phyloP scores from a whole-genome alignment of 2,329 filamentous ascomycete genomes.

The Stachybotrys echinatus region DNA sequence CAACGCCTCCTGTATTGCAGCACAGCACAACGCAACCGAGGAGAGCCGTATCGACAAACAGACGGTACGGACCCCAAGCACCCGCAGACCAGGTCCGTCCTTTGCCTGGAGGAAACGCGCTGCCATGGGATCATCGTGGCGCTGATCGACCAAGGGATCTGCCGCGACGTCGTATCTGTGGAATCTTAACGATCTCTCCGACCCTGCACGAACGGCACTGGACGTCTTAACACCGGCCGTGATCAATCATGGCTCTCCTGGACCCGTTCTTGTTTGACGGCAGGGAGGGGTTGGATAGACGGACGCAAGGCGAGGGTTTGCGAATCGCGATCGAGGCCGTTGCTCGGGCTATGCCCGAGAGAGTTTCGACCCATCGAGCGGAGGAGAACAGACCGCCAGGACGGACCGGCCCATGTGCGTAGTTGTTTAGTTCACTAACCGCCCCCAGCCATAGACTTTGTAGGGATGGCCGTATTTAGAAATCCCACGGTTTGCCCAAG shows the following conservation, averaged over 20 bases:
- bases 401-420: neutral
- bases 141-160: neutral
- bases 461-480: neutral
- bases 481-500: neutral
- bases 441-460: neutral
- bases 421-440: neutral
- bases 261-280: too few relatives aligned
- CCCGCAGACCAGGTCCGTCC: too few relatives aligned
- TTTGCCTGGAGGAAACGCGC: too few relatives aligned
- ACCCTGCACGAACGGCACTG: too few relatives aligned
- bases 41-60: neutral
- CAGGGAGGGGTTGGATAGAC: too few relatives aligned
- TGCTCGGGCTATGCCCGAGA: neutral
- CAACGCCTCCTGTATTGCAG: too few relatives aligned
- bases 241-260: too few relatives aligned
- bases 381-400: neutral
- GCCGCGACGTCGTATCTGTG: too few relatives aligned
- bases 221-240: neutral
- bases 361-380: neutral
- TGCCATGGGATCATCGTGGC: neutral
- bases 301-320: too few relatives aligned
- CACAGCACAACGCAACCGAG: neutral
- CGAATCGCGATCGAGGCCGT: neutral
- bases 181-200: neutral
- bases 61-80: too few relatives aligned